Evolutionary conservation across 2,329 filamentous ascomycete species (phyloP).

Genomic region (Pseudogymnoascus sp.): DNA sequence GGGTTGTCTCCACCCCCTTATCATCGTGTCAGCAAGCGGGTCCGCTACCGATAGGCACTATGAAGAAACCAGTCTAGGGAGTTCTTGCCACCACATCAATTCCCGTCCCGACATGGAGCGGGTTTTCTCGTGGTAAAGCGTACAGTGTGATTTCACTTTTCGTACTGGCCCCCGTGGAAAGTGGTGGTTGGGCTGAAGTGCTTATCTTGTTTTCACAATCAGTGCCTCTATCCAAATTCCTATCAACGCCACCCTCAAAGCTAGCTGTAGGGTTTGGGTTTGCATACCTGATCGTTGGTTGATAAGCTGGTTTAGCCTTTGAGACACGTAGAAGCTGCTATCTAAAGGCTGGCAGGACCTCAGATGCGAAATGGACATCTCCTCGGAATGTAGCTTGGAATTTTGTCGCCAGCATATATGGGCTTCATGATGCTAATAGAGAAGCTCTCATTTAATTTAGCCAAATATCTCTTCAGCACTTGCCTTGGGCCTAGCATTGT

Average conservation of each 20-base stretch:
- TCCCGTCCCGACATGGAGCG: neutral
- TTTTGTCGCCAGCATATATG: slow-evolving; percentile 1
- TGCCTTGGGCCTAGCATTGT: neutral
- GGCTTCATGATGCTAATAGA: neutral
- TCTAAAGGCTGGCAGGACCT: neutral
- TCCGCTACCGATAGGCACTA: neutral
- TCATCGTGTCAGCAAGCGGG: neutral
- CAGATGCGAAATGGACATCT: neutral
- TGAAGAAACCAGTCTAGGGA: neutral
- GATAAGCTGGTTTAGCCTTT: neutral
- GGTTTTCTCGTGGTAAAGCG: neutral
- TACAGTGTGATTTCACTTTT: neutral
- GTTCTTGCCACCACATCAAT: neutral
- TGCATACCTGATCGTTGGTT: neutral
- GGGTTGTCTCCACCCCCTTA: slow-evolving; percentile 2
- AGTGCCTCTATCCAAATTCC: neutral
- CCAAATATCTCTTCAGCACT: neutral
- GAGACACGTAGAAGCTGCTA: neutral
- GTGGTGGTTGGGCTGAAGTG: neutral
- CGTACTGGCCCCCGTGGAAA: neutral
- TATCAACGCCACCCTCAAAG: neutral
- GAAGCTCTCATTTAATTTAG: neutral
- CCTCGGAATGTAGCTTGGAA: neutral
- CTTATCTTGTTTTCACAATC: neutral
- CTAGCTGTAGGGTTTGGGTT: neutral